Base-by-base conservation (phyloP, 139 green algal species). In the Ettlia oleoabundans region DNA sequence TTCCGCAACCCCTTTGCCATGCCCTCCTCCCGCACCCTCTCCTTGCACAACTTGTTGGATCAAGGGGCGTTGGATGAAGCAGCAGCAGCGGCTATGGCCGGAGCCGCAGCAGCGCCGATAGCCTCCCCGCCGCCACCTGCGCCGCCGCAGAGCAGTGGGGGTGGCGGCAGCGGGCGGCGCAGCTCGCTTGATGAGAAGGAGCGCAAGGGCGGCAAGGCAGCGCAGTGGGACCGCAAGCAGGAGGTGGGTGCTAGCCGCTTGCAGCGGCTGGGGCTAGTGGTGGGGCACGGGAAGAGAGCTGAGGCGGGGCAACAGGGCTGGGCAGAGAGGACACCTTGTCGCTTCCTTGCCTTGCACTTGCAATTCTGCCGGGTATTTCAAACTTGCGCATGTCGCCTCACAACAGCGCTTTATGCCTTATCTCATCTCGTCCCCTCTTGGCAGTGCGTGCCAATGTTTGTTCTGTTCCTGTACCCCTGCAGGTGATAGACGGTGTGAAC, bases 401-500 rank as follows among this genome's bases (percentile, higher is more conserved):
- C n/a, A n/a, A n/a, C n/a, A n/a, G n/a, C n/a, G n/a, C n/a, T n/a
- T n/a, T n/a, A n/a, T n/a, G n/a, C n/a, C n/a, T n/a, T n/a, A n/a
- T n/a, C n/a, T n/a, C n/a, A n/a, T n/a, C n/a, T n/a, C n/a, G n/a
- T n/a, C n/a, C n/a, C n/a, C n/a, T n/a, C n/a, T n/a, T n/a, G n/a
- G n/a, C n/a, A n/a, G n/a, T n/a, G n/a, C n/a, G n/a, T n/a, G n/a
- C n/a, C n/a, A n/a, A n/a, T n/a, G n/a, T n/a, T n/a, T n/a, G n/a
- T n/a, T n/a, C n/a, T n/a, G n/a, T n/a, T n/a, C n/a, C n/a, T n/a
- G n/a, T n/a, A n/a, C 6, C 41, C 38, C 22, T 2, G 68, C 68
- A 75, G 68, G 90, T 99, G 13, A 98, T 99, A 0, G 96, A 99
- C 55, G 82, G 88, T 30, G 90, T 99, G 80, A 98, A 98, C 79